phyloP scores from a whole-genome alignment of 2,329 filamentous ascomycete species.

The Colletotrichum tropicale region DNA sequence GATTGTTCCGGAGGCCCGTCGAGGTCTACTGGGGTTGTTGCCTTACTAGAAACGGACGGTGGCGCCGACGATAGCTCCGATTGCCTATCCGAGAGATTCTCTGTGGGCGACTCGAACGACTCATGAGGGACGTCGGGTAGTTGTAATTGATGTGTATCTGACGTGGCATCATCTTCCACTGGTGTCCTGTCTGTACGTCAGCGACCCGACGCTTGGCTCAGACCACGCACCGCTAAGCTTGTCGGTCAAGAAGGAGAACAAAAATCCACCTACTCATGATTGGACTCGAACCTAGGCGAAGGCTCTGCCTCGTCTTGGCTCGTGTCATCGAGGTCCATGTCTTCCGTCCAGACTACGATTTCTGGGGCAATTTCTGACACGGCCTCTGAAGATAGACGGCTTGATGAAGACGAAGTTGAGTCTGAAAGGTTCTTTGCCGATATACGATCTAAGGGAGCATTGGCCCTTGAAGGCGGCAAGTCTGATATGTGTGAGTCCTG shows the following conservation, averaged over 20 bases:
- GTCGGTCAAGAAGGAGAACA: not conserved
- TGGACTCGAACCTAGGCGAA: conserved; percentile 1
- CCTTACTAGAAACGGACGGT: conserved; percentile 65
- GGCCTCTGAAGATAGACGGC: conserved; percentile 35
- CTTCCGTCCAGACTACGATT: conserved; percentile 50
- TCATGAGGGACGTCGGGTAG: conserved; percentile 27
- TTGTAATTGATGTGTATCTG: not conserved
- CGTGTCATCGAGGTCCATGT: conserved; percentile 36
- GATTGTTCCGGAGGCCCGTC: conserved; percentile 27
- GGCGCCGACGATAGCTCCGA: conserved; percentile 60
- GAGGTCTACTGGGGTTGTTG: conserved; percentile 62
- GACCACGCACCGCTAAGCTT: not conserved
- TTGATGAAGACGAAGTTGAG: conserved; percentile 17
- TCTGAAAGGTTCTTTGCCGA: conserved; percentile 31
- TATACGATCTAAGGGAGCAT: conserved; percentile 30
- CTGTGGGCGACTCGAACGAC: conserved; percentile 59
- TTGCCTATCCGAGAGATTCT: conserved; percentile 54
- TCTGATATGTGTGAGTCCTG: conserved; percentile 30
- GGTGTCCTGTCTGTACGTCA: not conserved
- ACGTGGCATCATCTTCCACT: not conserved
- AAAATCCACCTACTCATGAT: conserved; percentile 12
- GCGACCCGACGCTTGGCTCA: not conserved
- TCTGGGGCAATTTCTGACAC: conserved; percentile 42
- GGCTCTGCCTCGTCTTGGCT: conserved; percentile 17
- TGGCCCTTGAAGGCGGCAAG: conserved; percentile 18